phyloP scores from a whole-genome alignment of 1,284 basidiomycete species.

The Ustilago nuda region DNA sequence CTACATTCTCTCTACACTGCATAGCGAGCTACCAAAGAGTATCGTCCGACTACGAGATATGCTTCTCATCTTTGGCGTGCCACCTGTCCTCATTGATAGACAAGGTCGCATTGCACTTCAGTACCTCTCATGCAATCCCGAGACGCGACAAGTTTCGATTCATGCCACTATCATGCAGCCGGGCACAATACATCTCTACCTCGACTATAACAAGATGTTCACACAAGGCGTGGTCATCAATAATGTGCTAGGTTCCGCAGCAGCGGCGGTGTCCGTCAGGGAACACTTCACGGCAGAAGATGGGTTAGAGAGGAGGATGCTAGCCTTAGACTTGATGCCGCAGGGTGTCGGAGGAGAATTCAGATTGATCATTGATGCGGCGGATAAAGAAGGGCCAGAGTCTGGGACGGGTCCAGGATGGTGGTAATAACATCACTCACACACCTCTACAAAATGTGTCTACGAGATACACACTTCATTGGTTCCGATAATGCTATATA shows the following conservation, averaged over 20 bases:
- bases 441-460: not conserved
- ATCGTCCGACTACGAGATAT: constrained; percentile 44
- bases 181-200: constrained; percentile 49
- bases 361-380: constrained; percentile 47
- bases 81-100: constrained; percentile 54
- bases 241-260: constrained; percentile 30
- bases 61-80: constrained; percentile 52
- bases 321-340: constrained; percentile 37
- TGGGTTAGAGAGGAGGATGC: constrained; percentile 35
- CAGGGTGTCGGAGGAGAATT: constrained; percentile 43
- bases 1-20: constrained; percentile 47
- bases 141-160: constrained; percentile 43
- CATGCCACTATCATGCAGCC: constrained; percentile 44
- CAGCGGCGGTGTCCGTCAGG: constrained; percentile 32
- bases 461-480: not conserved
- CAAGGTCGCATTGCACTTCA: constrained; percentile 44
- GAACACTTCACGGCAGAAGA: constrained; percentile 42
- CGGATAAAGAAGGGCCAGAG: constrained; percentile 48
- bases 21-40: constrained; percentile 46
- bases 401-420: constrained; percentile 47
- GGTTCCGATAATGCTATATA: constrained; percentile 2
- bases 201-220: constrained; percentile 58
- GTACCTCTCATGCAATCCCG: constrained; percentile 41
- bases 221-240: constrained; percentile 46
- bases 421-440: constrained; percentile 23